Evolutionary conservation across 2,329 filamentous ascomycete species (phyloP).

Genomic region (Pseudogymnoascus sp.): DNA sequence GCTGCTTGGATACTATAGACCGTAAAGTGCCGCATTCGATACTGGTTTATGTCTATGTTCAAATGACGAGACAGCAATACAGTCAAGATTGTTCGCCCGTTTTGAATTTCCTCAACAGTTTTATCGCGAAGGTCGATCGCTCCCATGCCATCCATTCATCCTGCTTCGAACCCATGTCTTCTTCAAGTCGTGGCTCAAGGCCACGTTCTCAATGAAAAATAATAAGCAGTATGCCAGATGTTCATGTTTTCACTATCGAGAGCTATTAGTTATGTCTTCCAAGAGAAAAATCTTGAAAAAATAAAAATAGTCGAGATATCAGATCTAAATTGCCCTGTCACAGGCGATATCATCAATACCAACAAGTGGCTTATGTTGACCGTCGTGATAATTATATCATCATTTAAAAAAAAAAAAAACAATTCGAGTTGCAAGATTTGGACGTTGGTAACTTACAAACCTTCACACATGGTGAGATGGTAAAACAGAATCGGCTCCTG

Average conservation of each 20-base stretch:
- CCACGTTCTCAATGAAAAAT: slow-evolving; percentile 10
- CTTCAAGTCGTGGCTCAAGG: slow-evolving; percentile 3
- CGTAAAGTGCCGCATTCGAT: neutral
- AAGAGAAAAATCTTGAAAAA: slow-evolving; percentile 11
- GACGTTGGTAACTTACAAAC: slow-evolving; percentile 9
- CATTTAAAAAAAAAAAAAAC: slow-evolving; percentile 42
- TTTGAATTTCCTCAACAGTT: neutral
- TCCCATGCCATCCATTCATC: neutral
- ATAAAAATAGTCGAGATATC: slow-evolving; percentile 19
- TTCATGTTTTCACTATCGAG: neutral
- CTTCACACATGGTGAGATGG: slow-evolving; percentile 14
- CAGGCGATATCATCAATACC: slow-evolving; percentile 74
- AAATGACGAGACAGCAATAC: neutral
- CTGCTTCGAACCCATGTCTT: neutral
- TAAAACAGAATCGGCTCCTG: slow-evolving; percentile 18
- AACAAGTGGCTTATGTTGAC: slow-evolving; percentile 68
- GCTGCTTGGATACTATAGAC: too few species aligned
- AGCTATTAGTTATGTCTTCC: slow-evolving; percentile 3
- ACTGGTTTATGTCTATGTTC: neutral
- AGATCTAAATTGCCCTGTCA: slow-evolving; percentile 57
- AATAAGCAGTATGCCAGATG: slow-evolving; percentile 1
- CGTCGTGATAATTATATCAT: slow-evolving; percentile 80
- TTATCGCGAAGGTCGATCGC: neutral
- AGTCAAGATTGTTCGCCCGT: neutral
- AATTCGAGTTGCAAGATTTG: slow-evolving; percentile 18